phyloP scores from a whole-genome alignment of 2,329 filamentous ascomycete species.

The Myriosclerotinia scirpicola region DNA sequence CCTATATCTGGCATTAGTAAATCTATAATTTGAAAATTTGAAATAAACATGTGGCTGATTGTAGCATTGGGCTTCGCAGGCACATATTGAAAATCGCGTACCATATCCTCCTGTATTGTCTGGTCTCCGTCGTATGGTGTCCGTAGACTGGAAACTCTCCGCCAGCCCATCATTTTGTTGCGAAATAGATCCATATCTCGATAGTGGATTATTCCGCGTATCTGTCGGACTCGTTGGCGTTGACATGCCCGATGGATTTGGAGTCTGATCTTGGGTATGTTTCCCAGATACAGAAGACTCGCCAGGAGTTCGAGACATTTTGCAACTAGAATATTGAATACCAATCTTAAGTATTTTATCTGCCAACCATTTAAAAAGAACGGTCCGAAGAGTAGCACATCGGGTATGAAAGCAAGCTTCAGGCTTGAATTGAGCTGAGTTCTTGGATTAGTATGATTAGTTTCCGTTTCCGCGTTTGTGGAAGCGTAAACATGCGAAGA shows the following conservation, averaged over 20 bases:
- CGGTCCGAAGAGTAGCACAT: conserved; percentile 16
- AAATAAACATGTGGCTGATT: not conserved
- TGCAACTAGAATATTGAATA: not conserved
- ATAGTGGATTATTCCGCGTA: conserved; percentile 45
- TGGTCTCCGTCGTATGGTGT: conserved; percentile 58
- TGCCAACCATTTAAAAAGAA: conserved; percentile 2
- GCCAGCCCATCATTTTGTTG: conserved; percentile 48
- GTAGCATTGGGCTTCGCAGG: not conserved
- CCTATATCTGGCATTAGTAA: conserved; percentile 29
- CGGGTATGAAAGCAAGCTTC: conserved; percentile 13
- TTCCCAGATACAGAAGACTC: conserved; percentile 25
- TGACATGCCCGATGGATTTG: conserved; percentile 34
- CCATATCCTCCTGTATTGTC: conserved; percentile 52
- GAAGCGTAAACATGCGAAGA: conserved; percentile 21
- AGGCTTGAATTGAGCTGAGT: conserved; percentile 5
- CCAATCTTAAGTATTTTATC: conserved; percentile 4
- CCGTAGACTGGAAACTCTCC: conserved; percentile 59
- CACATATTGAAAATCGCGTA: conserved; percentile 43
- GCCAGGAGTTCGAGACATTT: conserved; percentile 32
- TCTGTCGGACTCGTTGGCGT: conserved; percentile 51
- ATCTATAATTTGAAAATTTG: not conserved
- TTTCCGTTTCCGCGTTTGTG: conserved; percentile 19
- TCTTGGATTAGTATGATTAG: conserved; percentile 13
- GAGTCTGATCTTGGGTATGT: conserved; percentile 26
- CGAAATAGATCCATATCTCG: conserved; percentile 34